Evolutionary conservation across 1,139 yeast genomes (phyloP).

Genomic region (Yamadazyma siamensis): DNA sequence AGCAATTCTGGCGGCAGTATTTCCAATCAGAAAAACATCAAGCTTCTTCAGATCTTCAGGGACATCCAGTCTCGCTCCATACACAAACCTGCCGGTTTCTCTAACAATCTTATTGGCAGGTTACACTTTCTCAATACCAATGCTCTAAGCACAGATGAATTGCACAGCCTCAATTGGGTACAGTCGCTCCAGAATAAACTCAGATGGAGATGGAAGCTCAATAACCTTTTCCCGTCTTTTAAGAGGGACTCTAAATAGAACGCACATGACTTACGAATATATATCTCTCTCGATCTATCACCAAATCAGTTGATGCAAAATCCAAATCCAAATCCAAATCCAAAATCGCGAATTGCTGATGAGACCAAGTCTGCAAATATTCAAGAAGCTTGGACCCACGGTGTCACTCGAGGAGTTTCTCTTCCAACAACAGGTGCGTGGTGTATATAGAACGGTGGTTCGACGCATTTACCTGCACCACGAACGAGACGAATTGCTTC

Average conservation of each 20-base stretch:
- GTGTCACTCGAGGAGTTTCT: slow-evolving; percentile 41
- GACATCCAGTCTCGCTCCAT: slow-evolving; percentile 18
- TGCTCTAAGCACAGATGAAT: slow-evolving; percentile 2
- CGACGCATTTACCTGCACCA: slow-evolving; percentile 35
- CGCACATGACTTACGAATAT: too few species aligned
- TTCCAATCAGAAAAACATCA: slow-evolving; percentile 13
- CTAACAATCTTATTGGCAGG: slow-evolving; percentile 22
- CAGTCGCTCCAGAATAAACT: slow-evolving; percentile 25
- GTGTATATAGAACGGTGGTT: slow-evolving; percentile 32
- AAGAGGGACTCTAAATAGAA: slow-evolving; percentile 3
- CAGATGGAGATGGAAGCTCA: slow-evolving; percentile 31
- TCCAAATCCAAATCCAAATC: too few species aligned
- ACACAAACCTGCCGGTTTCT: slow-evolving; percentile 13
- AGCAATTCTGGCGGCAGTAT: neutral
- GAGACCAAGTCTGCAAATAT: neutral
- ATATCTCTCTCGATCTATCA: too few species aligned
- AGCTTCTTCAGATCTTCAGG: slow-evolving; percentile 22
- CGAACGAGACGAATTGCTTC: slow-evolving; percentile 34
- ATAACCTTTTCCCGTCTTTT: slow-evolving; percentile 19
- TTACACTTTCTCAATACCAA: slow-evolving; percentile 20
- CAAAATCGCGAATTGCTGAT: slow-evolving; percentile 1
- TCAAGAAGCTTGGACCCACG: slow-evolving; percentile 14
- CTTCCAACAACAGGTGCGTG: slow-evolving; percentile 31
- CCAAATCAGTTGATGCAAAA: too few species aligned
- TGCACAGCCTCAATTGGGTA: slow-evolving; percentile 26